phyloP scores from a whole-genome alignment of 345 rosid genomes.

The Passiflora organensis region DNA sequence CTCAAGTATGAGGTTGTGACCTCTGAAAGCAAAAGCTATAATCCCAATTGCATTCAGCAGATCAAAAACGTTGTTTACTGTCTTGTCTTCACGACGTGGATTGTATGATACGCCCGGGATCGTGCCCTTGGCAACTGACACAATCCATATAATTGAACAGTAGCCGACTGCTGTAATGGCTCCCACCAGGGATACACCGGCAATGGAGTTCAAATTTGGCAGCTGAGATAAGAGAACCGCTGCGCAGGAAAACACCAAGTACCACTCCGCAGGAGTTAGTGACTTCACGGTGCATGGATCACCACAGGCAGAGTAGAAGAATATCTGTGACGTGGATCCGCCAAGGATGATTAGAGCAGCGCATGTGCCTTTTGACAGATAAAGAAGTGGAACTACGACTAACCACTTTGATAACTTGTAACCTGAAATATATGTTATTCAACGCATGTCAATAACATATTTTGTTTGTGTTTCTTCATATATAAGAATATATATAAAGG shows the following conservation, averaged over 20 bases:
- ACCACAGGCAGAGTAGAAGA: conserved; percentile 30
- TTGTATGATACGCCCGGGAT: conserved; percentile 30
- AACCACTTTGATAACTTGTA: conserved; percentile 26
- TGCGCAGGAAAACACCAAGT: conserved; percentile 32
- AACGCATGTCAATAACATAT: too few species aligned
- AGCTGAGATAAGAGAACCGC: conserved; percentile 40
- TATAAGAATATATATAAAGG: too few species aligned
- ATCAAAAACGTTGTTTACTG: conserved; percentile 5
- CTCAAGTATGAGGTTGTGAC: conserved; percentile 44
- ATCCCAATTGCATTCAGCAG: conserved; percentile 32
- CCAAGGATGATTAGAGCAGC: conserved; percentile 32
- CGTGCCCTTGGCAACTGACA: conserved; percentile 31
- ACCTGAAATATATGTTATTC: conserved; percentile 15
- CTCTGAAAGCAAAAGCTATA: conserved; percentile 43
- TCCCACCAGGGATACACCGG: conserved; percentile 30
- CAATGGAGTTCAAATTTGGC: conserved; percentile 42
- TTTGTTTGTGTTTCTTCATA: too few species aligned
- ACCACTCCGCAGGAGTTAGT: conserved; percentile 29
- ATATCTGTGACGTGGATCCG: conserved; percentile 23
- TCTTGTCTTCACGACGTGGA: conserved; percentile 9
- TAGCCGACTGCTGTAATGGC: conserved; percentile 33
- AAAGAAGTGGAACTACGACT: conserved; percentile 29
- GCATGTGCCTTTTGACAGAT: conserved; percentile 38
- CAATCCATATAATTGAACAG: conserved; percentile 29
- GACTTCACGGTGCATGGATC: conserved; percentile 14